A percentile compares a stretch with the other conserved stretches of the same genome.
Evolutionary conservation across 495 filamentous ascomycete genomes (phyloP).

Genomic region (Penicillium ucsense): DNA sequence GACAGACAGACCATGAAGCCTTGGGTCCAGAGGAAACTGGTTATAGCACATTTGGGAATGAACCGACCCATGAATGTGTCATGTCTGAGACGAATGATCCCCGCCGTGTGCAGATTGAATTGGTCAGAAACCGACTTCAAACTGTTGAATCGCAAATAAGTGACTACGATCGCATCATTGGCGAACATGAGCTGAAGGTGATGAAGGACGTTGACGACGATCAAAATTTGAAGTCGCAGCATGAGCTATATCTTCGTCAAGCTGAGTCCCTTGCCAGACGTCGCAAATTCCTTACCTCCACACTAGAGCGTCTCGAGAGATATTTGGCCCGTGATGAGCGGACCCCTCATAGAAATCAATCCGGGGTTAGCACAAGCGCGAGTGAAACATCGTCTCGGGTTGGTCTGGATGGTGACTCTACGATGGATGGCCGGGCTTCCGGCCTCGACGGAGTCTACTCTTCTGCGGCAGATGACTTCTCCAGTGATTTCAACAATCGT

Average conservation of each 20-base stretch:
- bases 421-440: conserved; percentile 29
- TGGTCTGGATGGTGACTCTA: conserved; percentile 38
- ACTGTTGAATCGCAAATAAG: conserved; percentile 69
- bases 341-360: conserved; percentile 11
- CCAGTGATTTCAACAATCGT: conserved; percentile 93
- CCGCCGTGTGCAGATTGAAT: conserved; percentile 73
- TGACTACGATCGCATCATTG: conserved; percentile 55
- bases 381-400: conserved; percentile 38
- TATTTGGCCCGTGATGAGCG: conserved; percentile 38
- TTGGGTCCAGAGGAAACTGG: conserved; percentile 58
- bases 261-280: conserved; percentile 61
- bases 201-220: conserved; percentile 45
- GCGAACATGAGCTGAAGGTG: conserved; percentile 54
- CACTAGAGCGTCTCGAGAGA: conserved; percentile 56
- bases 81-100: conserved; percentile 94
- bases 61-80: conserved; percentile 86
- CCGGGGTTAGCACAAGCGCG: conserved; percentile 25
- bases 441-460: conserved; percentile 33
- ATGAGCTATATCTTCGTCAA: conserved; percentile 61
- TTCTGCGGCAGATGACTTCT: conserved; percentile 49
- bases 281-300: conserved; percentile 64
- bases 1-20: conserved; percentile 85
- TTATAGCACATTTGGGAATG: conserved; percentile 79
- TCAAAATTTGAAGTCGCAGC: conserved; percentile 45
- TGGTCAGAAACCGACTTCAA: conserved; percentile 71